Percentiles rank a stretch among this genome's conserved stretches.
Evolutionary conservation across 371 early-diverging fungal species (phyloP).

Genomic region (Syncephalastrum monosporum): DNA sequence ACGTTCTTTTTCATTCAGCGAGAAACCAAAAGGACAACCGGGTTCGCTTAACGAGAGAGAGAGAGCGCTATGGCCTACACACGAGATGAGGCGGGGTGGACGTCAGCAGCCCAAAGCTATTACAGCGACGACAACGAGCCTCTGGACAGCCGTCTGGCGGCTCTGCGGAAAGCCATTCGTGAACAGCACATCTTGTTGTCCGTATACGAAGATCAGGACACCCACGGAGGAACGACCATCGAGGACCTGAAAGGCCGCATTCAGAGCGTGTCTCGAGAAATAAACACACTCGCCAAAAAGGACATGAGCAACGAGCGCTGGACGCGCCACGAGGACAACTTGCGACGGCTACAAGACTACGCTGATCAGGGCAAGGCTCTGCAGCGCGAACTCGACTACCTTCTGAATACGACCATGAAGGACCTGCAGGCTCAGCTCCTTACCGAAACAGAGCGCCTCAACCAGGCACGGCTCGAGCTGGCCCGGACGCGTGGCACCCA

Average conservation of each 20-base stretch:
- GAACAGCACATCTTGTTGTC: slow-evolving; percentile 23
- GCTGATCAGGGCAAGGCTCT: slow-evolving; percentile 28
- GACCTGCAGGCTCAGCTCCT: slow-evolving; percentile 17
- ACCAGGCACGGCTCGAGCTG: slow-evolving; percentile 12
- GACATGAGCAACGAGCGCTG: slow-evolving; percentile 8
- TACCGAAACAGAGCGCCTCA: slow-evolving; percentile 24
- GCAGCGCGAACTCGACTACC: slow-evolving; percentile 37
- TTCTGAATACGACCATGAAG: slow-evolving; percentile 25
- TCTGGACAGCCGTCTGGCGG: slow-evolving; percentile 5
- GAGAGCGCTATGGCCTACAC: too few species aligned
- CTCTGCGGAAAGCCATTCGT: slow-evolving; percentile 21
- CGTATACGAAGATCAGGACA: slow-evolving; percentile 9
- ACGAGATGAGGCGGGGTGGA: too few species aligned
- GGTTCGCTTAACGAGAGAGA: too few species aligned
- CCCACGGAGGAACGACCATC: neutral
- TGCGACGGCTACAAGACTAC: slow-evolving; percentile 32
- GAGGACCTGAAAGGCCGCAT: slow-evolving; percentile 34
- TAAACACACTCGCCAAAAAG: slow-evolving; percentile 12
- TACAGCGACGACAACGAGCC: neutral
- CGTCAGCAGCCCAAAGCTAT: too few species aligned
- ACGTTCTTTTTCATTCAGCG: too few species aligned
- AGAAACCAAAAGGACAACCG: too few species aligned
- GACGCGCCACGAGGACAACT: slow-evolving; percentile 32
- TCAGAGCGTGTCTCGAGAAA: slow-evolving; percentile 17
- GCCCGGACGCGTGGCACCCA: slow-evolving; percentile 8